Base-by-base conservation (phyloP, 2,329 filamentous ascomycete genomes). In the Diaporthe ampelina region DNA sequence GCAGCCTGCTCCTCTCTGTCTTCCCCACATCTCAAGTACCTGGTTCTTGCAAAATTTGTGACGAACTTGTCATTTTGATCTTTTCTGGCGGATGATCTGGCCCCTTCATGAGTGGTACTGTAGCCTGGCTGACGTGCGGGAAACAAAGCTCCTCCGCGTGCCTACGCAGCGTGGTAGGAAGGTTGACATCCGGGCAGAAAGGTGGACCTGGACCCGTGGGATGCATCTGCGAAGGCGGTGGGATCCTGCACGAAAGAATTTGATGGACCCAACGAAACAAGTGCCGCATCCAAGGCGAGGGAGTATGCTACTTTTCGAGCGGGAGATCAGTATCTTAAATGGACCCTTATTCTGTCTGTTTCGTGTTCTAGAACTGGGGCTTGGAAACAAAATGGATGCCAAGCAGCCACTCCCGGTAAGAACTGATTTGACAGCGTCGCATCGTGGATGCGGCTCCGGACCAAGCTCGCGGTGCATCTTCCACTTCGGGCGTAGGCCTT, bases 361-460 rank as follows among this genome's bases (percentile, higher is more conserved):
- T 54, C 6, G 15, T 26, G 48, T 13, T 40, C 63, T 68, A 54
- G 45, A 68, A 54, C 48, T 10, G 48, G 15, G 63, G 17, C n/a
- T 17, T 19, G 21, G 2, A 4, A 17, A 21, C 57, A 19, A 19
- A 19, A 59, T 7, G 43, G 13, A 32, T n/a, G 59, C 40, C 40
- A 65, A 48, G 26, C 24, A 19, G 1, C 15, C n/a, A 3, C 40
- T 54, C 48, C 63, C 15, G 48, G 32, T 10, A 37, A 67, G 32
- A 3, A 15, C 48, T 63, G 29, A 68, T 21, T 10, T 54, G 63
- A 24, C 48, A 54, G 63, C 8, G 63, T 68, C 7, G 63, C 63
- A 68, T 68, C 63, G 45, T 68, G 63, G 29, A 68, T 68, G 63
- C 63, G 63, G 63, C 63, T 68, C 63, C 48, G n/a, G 13, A 11